Evolutionary conservation across 495 filamentous ascomycete species (phyloP), one percentile per base, ranked within the genome.

Genomic region (Penicillium nucicola): DNA sequence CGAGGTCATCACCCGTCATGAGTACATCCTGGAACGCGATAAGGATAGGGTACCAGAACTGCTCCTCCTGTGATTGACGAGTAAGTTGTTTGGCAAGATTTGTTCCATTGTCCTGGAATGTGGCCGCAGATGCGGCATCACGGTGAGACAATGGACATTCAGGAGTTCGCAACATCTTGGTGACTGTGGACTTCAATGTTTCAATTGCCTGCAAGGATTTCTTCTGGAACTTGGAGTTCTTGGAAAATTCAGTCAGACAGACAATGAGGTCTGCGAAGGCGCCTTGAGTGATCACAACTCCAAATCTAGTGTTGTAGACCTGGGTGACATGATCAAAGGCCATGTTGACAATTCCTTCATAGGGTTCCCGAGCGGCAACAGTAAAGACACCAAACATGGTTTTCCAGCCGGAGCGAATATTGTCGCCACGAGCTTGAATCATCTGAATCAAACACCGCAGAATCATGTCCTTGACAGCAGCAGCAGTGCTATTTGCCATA

Each of bases 331-430:
- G 95, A 50, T 99, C 92, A 59, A 90, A 97, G 0, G 95, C 90
- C 61, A 97, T 84, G 58, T 90, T 96, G 39, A 99, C 93, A 58
- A 99, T 96, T 45, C 84, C 84, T 72, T 97, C 83, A 66, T 95
- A 92, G 32, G 86, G 90, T 60, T 99, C 93, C 45, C 86, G 80
- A 18, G 93, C 93, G 15, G 93, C 95, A 20, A 96, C 89, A 3
- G 92, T 96, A 66, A 99, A 97, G 32, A 96, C 95, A 9, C 91
- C 93, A 74, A 99, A 97, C 91, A 99, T 97, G 11, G 93, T 97
- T 67, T 93, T 85, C 93, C 93, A 99, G 23, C 93, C 93, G 14
- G 91, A 96, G 10, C 92, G 86, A 57, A 99, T 97, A 55, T 97
- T 97, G 58, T 96, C 84, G 8, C 93, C 93, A 53, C 88, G 80